Conservation (phyloP, 768 basidiomycete species). For the Mycena galopus region DNA sequence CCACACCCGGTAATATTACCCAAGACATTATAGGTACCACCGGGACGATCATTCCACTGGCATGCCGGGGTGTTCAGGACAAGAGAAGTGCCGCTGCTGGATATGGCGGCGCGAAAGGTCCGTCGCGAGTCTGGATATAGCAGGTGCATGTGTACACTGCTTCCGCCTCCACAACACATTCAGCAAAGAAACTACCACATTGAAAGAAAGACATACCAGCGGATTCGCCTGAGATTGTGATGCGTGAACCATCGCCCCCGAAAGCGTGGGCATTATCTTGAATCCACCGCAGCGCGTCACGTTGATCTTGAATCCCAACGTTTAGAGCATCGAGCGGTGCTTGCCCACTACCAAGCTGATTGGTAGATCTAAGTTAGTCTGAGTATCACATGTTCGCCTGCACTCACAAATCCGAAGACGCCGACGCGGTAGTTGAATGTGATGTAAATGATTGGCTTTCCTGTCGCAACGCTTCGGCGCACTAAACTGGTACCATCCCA, state of each 20-base stretch:
- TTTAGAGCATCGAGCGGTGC: neutral
- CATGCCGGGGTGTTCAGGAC: constrained; percentile 12
- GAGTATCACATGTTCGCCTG: neutral
- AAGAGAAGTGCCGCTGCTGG: constrained; percentile 17
- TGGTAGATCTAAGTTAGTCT: neutral
- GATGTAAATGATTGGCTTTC: constrained; percentile 1
- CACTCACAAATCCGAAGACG: neutral
- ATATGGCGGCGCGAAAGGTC: constrained; percentile 12
- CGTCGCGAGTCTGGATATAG: constrained; percentile 5
- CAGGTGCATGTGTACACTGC: constrained; percentile 15
- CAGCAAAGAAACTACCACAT: neutral
- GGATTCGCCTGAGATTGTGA: constrained; percentile 10
- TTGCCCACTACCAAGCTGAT: constrained; percentile 16
- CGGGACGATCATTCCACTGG: constrained; percentile 19
- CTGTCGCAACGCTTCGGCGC: constrained; percentile 1
- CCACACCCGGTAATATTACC: constrained; percentile 19
- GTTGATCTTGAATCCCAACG: constrained; percentile 19
- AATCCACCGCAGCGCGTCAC: constrained; percentile 16
- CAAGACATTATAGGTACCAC: constrained; percentile 8
- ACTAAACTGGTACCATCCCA: constrained; percentile 10
- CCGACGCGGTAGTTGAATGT: constrained; percentile 9
- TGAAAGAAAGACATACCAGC: neutral
- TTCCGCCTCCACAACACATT: neutral
- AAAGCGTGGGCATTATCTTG: constrained; percentile 18
- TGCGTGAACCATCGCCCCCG: constrained; percentile 22